These are phyloP conservation scores for Hymenoscyphus scutula DNA, from an alignment of 2,329 filamentous ascomycete genomes.

Conservation along the genomic window DNA sequence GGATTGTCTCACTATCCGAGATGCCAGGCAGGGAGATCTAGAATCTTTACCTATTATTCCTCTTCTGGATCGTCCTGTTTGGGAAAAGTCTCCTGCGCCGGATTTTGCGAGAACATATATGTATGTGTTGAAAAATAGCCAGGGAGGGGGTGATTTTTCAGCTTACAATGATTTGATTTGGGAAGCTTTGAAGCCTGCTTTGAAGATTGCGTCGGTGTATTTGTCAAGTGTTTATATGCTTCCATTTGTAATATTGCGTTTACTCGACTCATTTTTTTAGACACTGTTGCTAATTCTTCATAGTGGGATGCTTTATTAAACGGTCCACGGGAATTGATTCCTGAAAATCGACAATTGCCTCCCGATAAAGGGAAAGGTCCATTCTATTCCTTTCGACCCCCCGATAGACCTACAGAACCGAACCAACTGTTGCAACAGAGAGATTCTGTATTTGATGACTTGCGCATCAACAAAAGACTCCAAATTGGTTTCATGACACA, in stretches of 20 bases:
- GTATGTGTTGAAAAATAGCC: not conserved
- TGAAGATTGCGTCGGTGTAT: not conserved
- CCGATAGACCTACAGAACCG: not conserved
- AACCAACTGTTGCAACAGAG: not conserved
- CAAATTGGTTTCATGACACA: not conserved
- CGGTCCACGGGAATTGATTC: not conserved
- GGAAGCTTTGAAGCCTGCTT: not conserved
- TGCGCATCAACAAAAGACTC: not conserved
- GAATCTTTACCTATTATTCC: not conserved
- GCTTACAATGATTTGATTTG: not conserved
- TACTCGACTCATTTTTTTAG: not conserved
- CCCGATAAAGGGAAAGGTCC: not conserved
- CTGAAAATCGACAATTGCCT: not conserved
- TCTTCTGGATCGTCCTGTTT: not conserved
- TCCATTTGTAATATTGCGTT: not conserved
- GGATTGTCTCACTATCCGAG: not conserved
- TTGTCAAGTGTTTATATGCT: not conserved
- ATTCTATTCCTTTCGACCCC: not conserved
- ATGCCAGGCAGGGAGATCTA: not conserved
- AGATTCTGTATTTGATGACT: not conserved
- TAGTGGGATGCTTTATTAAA: conserved; percentile 2
- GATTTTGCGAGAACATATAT: not conserved
- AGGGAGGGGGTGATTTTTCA: not conserved
- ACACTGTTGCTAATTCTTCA: not conserved
- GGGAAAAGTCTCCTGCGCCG: not conserved